A percentile compares a stretch with the other conserved stretches of the same genome.
Evolutionary conservation across 139 green algal genomes (phyloP).

Genomic region (Ostreobium quekettii): DNA sequence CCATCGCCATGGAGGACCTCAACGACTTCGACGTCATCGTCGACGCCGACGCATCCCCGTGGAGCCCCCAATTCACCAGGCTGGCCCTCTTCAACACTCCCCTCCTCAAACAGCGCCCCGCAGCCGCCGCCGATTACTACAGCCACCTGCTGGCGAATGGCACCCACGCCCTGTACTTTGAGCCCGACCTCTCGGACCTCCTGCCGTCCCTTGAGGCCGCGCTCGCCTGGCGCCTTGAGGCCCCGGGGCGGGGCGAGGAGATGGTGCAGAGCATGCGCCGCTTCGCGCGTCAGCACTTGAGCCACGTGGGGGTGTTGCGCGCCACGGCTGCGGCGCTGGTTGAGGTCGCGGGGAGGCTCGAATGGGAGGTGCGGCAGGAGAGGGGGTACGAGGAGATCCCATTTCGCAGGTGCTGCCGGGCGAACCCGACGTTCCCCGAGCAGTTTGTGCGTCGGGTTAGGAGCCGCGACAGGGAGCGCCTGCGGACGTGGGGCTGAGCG

Average conservation of each 20-base stretch:
- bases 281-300: conserved; percentile 1
- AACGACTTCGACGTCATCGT: conserved; percentile 27
- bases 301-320: conserved; percentile 7
- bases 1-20: conserved; percentile 20
- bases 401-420: not conserved
- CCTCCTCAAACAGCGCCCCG: conserved; percentile 27
- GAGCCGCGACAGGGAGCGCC: no score
- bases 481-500: no score
- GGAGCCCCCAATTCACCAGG: conserved; percentile 30
- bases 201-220: not conserved
- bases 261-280: not conserved
- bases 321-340: not conserved
- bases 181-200: not conserved
- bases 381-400: not conserved
- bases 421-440: not conserved
- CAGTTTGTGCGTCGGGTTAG: not conserved
- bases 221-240: no score
- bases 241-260: no score
- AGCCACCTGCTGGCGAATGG: not conserved
- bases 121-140: not conserved
- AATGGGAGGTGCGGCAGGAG: not conserved
- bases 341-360: not conserved
- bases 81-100: conserved; percentile 33
- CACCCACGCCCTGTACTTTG: not conserved
- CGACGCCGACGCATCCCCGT: conserved; percentile 38